Evolutionary conservation across 257 asterid genomes (phyloP).

Genomic region (Nicotiana paniculata): DNA sequence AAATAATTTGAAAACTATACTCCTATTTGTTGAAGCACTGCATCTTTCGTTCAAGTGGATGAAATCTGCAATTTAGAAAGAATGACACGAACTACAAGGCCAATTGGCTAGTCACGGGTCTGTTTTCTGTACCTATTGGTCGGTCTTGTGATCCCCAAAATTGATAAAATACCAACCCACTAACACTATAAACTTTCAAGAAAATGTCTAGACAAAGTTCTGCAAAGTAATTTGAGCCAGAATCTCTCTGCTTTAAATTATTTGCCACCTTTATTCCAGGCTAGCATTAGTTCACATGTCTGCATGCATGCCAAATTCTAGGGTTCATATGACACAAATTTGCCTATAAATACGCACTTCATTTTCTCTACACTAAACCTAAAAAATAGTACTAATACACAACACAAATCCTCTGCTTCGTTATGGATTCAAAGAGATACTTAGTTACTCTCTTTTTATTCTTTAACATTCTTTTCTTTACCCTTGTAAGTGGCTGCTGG

Average conservation of each 20-base stretch:
- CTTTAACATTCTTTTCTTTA: slow-evolving; percentile 36
- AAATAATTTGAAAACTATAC: neutral
- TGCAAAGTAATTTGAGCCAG: neutral
- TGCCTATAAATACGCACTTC: slow-evolving; percentile 15
- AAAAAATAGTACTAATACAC: neutral
- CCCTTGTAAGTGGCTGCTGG: slow-evolving; percentile 41
- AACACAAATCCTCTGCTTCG: neutral
- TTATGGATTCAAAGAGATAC: slow-evolving; percentile 40
- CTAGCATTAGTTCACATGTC: slow-evolving; percentile 21
- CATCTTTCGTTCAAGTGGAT: neutral
- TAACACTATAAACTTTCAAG: neutral
- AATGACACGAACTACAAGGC: slow-evolving; percentile 17
- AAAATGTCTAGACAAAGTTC: neutral
- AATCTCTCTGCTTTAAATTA: slow-evolving; percentile 1
- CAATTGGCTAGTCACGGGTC: slow-evolving; percentile 24
- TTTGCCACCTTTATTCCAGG: neutral
- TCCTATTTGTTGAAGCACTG: neutral
- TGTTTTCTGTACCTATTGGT: slow-evolving; percentile 7
- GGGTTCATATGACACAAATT: neutral
- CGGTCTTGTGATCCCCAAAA: slow-evolving; percentile 9
- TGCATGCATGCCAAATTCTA: slow-evolving; percentile 2
- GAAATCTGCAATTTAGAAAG: slow-evolving; percentile 2
- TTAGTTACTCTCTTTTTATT: slow-evolving; percentile 30
- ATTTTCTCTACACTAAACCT: neutral
- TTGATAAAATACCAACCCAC: neutral